Base-by-base conservation (phyloP, 805 yeast genomes). In the Sugiyamaella floridensis region DNA sequence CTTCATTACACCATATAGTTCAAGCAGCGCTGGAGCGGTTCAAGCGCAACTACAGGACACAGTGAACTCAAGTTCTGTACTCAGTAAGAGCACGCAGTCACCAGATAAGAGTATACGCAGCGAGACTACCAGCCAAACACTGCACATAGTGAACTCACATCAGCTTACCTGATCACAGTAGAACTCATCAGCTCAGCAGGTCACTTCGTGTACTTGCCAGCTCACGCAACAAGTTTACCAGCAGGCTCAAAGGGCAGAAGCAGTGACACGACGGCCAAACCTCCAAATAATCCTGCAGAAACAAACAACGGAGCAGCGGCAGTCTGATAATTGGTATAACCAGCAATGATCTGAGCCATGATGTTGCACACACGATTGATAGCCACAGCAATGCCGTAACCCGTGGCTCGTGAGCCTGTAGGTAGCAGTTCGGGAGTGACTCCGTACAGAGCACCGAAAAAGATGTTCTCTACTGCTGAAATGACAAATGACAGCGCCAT, bases 211-310 rank as follows among this genome's bases (percentile, higher is more conserved):
- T n/a, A n/a, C n/a, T n/a, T n/a, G n/a, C n/a, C n/a, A n/a, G n/a
- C 26, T 22, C 26, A 42, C 14, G 55, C 51, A 22, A 74, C 79
- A 43, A 82, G 82, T 56, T 76, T 74, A 9, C 70, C 60, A 45
- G 77, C 74, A 50, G 81, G 70, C 58, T 79, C 82, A 54, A 72
- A 77, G 1, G 83, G 83, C 59, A 77, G 66, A 10, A 74, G 56
- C 0, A 67, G 57, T 4, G 79, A 67, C 22, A 78, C 63, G 9
- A 79, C 60, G 2, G 76, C 77, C 14, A 76, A 61, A 20, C 63
- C 60, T 18, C 74, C 59, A 50, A 75, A 76, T 45, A 76, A 61
- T 1, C 79, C 76, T 0, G 78, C 79, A 45, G 75, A 66, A 7
- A 75, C 75, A 59, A 64, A 76, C 19, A 76, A 71, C 1, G 80